A percentile compares a stretch with the other conserved stretches of the same genome.
Evolutionary conservation across 2,329 filamentous ascomycete species (phyloP).

Genomic region (Cladosporium velox): DNA sequence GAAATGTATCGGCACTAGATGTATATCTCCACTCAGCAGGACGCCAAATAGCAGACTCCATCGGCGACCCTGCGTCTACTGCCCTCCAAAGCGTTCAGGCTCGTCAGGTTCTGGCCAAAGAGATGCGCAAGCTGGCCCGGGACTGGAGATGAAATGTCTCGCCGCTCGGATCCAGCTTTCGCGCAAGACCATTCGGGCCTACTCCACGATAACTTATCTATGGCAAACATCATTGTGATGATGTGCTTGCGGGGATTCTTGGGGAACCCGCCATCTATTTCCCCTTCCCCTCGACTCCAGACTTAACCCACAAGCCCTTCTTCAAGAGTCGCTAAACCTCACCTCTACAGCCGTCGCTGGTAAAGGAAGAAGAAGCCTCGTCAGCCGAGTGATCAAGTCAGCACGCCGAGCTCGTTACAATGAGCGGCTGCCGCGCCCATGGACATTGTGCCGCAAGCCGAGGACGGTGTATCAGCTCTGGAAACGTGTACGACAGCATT

Average conservation of each 20-base stretch:
- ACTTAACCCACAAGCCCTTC: not conserved
- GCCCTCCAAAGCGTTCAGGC: not conserved
- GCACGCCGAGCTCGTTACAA: not conserved
- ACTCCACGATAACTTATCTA: not conserved
- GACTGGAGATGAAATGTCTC: no score
- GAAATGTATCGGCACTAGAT: not conserved
- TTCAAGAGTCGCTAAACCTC: not conserved
- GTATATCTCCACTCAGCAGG: not conserved
- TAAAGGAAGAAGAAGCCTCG: not conserved
- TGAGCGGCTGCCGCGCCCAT: not conserved
- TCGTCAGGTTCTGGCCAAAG: not conserved
- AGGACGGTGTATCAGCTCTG: not conserved
- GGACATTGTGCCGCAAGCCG: not conserved
- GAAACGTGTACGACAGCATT: not conserved
- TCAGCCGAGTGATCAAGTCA: not conserved
- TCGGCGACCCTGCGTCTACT: not conserved
- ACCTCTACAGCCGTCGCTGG: not conserved
- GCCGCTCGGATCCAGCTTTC: not conserved
- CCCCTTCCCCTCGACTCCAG: slow-evolving; percentile 9
- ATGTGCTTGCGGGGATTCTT: not conserved
- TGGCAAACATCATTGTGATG: slow-evolving; percentile 15
- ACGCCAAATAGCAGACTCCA: not conserved
- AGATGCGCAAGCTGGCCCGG: not conserved
- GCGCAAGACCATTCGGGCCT: slow-evolving; percentile 6
- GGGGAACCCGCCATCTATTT: slow-evolving; percentile 10